Conservation (phyloP, 345 rosid genomes). For the Populus davidiana region DNA sequence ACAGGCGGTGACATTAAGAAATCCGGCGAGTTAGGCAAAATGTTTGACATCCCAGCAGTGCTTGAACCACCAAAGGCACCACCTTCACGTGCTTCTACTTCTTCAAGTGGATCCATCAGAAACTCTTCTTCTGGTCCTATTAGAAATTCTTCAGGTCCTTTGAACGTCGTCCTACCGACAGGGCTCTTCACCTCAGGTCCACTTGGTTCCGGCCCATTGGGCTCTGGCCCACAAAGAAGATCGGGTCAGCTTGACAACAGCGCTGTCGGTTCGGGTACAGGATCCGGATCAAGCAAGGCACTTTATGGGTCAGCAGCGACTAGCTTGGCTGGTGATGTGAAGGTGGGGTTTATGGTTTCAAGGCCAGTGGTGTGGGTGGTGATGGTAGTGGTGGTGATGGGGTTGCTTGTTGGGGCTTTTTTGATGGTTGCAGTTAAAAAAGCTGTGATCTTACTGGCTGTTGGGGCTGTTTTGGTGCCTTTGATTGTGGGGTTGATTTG, state of each 20-base stretch:
- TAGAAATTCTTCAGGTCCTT: conserved; percentile 71
- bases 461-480: conserved; percentile 53
- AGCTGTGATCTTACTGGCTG: conserved; percentile 60
- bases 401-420: conserved; percentile 66
- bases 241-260: conserved; percentile 64
- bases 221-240: conserved; percentile 40
- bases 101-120: conserved; percentile 77
- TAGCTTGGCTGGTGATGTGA: conserved; percentile 54
- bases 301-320: conserved; percentile 83
- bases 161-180: conserved; percentile 65
- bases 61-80: conserved; percentile 29
- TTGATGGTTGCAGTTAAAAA: conserved; percentile 76
- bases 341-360: conserved; percentile 73
- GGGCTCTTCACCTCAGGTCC: conserved; percentile 94
- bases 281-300: conserved; percentile 41
- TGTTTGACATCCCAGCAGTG: conserved; percentile 74
- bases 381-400: conserved; percentile 56
- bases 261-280: conserved; percentile 13
- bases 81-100: conserved; percentile 58
- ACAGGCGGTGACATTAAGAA: conserved; percentile 91
- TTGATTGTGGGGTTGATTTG: conserved; percentile 49
- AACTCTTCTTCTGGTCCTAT: conserved; percentile 54
- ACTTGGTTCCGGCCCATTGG: conserved; percentile 34
- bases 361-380: conserved; percentile 73
- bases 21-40: conserved; percentile 91